These are phyloP conservation scores for Ophiostoma tasmaniense DNA, from an alignment of 2,329 filamentous ascomycete genomes.

Conservation along the genomic window DNA sequence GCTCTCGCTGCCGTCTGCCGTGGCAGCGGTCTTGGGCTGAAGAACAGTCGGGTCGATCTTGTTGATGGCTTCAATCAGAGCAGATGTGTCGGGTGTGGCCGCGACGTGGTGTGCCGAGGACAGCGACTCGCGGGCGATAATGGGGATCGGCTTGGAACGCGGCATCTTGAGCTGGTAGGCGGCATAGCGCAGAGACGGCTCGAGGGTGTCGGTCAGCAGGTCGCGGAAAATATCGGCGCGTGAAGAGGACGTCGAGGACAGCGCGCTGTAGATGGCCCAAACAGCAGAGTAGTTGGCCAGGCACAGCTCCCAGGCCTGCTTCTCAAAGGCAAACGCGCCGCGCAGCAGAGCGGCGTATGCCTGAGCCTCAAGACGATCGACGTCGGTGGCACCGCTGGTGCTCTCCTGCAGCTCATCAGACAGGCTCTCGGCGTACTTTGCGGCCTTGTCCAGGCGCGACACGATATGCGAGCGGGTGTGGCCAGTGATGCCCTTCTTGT, in stretches of 20 bases:
- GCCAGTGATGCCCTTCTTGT: slow-evolving; percentile 70
- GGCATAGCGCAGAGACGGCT: slow-evolving; percentile 88
- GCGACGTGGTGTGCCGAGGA: slow-evolving; percentile 52
- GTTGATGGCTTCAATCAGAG: slow-evolving; percentile 59
- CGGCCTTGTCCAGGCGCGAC: slow-evolving; percentile 75
- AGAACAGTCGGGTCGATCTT: slow-evolving; percentile 61
- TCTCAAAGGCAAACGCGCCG: slow-evolving; percentile 77
- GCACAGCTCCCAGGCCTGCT: slow-evolving; percentile 74
- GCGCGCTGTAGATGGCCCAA: slow-evolving; percentile 71
- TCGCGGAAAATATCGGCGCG: slow-evolving; percentile 79
- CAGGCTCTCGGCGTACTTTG: slow-evolving; percentile 59
- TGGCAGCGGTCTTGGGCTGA: slow-evolving; percentile 38
- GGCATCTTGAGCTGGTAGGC: slow-evolving; percentile 87
- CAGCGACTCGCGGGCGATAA: slow-evolving; percentile 73
- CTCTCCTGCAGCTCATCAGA: slow-evolving; percentile 57
- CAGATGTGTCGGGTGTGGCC: slow-evolving; percentile 58
- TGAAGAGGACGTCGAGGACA: slow-evolving; percentile 49
- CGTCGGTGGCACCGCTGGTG: slow-evolving; percentile 55
- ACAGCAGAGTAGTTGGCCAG: slow-evolving; percentile 67
- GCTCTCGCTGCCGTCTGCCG: slow-evolving; percentile 27
- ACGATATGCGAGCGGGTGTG: slow-evolving; percentile 80
- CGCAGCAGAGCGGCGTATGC: slow-evolving; percentile 72
- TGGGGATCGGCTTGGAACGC: slow-evolving; percentile 70
- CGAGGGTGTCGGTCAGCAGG: slow-evolving; percentile 73
- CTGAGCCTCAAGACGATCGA: slow-evolving; percentile 73